A percentile compares a stretch with the other conserved stretches of the same genome.
Evolutionary conservation across 306 rosid genomes (phyloP).

Genomic region (Vigna unguiculata): DNA sequence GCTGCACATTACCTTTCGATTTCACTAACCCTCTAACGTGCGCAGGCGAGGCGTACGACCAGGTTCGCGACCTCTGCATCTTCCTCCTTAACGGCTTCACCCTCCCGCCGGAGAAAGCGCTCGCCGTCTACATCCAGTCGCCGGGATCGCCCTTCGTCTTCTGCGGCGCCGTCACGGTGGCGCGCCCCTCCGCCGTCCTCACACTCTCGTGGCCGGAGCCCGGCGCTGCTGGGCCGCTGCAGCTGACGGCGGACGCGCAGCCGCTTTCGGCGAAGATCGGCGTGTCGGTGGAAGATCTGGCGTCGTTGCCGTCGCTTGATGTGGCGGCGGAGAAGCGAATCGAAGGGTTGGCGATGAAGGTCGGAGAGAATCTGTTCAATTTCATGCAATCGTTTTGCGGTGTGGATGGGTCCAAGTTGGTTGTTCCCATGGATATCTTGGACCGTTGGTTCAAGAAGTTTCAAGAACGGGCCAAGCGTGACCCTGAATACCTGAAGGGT

Average conservation of each 20-base stretch:
- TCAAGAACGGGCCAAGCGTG: slow-evolving; percentile 83
- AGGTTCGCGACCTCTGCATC: slow-evolving; percentile 77
- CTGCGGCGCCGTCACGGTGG: slow-evolving; percentile 77
- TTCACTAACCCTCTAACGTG: slow-evolving; percentile 27
- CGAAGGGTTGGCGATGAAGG: slow-evolving; percentile 81
- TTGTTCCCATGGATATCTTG: slow-evolving; percentile 94
- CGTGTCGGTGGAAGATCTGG: slow-evolving; percentile 86
- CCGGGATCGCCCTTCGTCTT: slow-evolving; percentile 84
- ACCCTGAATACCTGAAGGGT: slow-evolving; percentile 84
- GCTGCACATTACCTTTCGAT: not conserved
- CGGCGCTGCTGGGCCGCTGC: slow-evolving; percentile 55
- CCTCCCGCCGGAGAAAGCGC: slow-evolving; percentile 90
- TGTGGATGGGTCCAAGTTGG: slow-evolving; percentile 79
- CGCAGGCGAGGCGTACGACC: slow-evolving; percentile 85
- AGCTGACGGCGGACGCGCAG: slow-evolving; percentile 69
- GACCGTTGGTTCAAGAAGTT: slow-evolving; percentile 95
- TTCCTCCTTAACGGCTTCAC: slow-evolving; percentile 82
- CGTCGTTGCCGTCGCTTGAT: slow-evolving; percentile 81
- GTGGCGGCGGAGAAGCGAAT: slow-evolving; percentile 73
- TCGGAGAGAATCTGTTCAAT: slow-evolving; percentile 87
- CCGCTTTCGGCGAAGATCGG: slow-evolving; percentile 89
- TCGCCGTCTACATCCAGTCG: slow-evolving; percentile 87
- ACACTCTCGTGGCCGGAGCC: slow-evolving; percentile 82
- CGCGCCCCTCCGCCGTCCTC: slow-evolving; percentile 86
- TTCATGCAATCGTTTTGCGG: slow-evolving; percentile 96